Evolutionary conservation across 345 rosid species (phyloP), one percentile per base, ranked within the genome.

Genomic region (Eucalyptus sp.): DNA sequence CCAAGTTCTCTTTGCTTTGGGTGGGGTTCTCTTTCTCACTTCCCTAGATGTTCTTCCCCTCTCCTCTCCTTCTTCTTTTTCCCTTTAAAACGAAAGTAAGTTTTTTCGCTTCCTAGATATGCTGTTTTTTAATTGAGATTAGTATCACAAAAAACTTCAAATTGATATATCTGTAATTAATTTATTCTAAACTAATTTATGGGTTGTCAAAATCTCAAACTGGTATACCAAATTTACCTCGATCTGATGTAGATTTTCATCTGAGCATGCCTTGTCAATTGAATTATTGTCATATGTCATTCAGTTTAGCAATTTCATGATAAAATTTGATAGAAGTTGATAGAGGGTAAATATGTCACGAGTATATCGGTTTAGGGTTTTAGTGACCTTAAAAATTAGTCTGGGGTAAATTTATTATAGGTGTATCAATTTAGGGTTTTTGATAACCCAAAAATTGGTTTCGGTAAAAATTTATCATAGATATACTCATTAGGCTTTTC

Each of bases 11-110:
- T 92, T 93, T 91, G 94, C 76, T 64, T 94, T 93, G 91, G 87
- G 50, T 49, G 50, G 80, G 62, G 25, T 80, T 88, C 91, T 83
- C 95, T 94, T 94, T 94, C 96, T 90, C 95, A 89, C 94, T 94
- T 94, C 95, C 96, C 96, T 90, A 93, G 92, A 95, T 93, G 95
- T 95, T 95, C 96, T 80, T 84, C 88, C 90, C 90, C 92, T 94
- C 92, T 92, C 90, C 92, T 89, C 89, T 13, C n/a, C 80, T 90
- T 88, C 50, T 49, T 50, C 18, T 87, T 43, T 25, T 44, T 50
- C 4, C 29, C 29, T 1, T 41, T 10, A 20, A 11, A 76, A 22
- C 16, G 20, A 76, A 41, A 41, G 2, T 7, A 22, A 41, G 3
- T 20, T 6, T 41, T 41, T 20, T 10, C 5, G 5, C 48, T 22